Evolutionary conservation across 148 eudicot genomes (phyloP), one percentile per base, ranked within the genome.

Genomic region (Bassia scoparia): DNA sequence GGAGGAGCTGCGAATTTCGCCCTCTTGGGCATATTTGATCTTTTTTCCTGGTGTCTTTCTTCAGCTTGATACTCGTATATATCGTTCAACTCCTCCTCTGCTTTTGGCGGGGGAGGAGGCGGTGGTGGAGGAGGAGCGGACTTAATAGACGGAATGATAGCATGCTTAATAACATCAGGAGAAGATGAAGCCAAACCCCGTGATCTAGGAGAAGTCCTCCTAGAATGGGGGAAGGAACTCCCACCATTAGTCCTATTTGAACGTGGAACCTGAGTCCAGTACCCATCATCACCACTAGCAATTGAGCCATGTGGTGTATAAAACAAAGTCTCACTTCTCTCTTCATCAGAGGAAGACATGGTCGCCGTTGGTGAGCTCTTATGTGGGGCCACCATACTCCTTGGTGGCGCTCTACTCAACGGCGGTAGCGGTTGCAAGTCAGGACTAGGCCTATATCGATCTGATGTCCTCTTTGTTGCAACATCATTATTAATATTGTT

Each of bases 391-490:
- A 66, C 69, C 35, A 78, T 76, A 38, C 34, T 74, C 48, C 74
- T 71, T 8, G 87, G 81, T 15, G 82, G 85, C 14, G 93, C 86
- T 69, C 89, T 88, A 34, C 73, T 71, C 62, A 92, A 55, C 21
- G 95, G 98, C 21, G 96, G 98, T 65, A 90, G 84, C 2, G 98
- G 97, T 68, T 89, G 94, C 61, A 89, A 88, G 12, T 89, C 97
- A 18, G 98, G 96, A 59, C 95, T 90, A 2, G 98, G 98, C 74
- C 93, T 71, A 64, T 90, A 90, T 41, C 93, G 81, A 26, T 89
- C 88, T 8, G 89, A 85, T 58, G 84, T 78, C 61, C 77, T 82
- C 54, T 83, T 89, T 1, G 49, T 77, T 1, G 96, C 66, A 44
- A 15, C 2, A 66, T 66, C 53, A 66, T 31, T 61, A 31, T 15